Evolutionary conservation across 306 rosid genomes (phyloP).

Genomic region (Sophora flavescens): DNA sequence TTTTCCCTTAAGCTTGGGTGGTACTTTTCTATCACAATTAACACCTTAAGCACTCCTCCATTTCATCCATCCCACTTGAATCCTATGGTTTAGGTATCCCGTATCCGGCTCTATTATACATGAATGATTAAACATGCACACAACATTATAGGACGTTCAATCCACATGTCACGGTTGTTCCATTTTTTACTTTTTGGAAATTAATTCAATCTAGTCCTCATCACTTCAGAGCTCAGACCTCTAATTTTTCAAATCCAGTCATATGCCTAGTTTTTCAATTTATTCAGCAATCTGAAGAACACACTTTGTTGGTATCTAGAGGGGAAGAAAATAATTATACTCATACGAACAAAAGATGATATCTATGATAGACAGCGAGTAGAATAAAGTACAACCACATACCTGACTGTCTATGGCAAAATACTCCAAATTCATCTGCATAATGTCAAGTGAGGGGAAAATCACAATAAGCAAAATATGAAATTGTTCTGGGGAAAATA

Average conservation of each 20-base stretch:
- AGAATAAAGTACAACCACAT: conserved; percentile 47
- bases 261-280: conserved; percentile 28
- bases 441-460: conserved; percentile 42
- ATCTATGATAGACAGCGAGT: conserved; percentile 2
- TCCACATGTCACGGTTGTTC: conserved; percentile 11
- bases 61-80: no score
- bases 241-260: conserved; percentile 12
- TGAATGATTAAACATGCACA: conserved; percentile 34
- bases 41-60: no score
- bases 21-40: no score
- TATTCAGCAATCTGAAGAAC: conserved; percentile 17
- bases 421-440: conserved; percentile 98
- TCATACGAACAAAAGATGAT: conserved; percentile 18
- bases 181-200: conserved; percentile 17
- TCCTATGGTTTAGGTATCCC: no score
- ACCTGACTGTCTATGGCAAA: conserved; percentile 96
- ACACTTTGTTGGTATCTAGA: conserved; percentile 19
- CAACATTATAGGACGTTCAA: background rate
- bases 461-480: conserved; percentile 35
- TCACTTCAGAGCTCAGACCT: background rate
- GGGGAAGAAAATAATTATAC: conserved; percentile 23
- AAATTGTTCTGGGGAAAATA: conserved; percentile 25
- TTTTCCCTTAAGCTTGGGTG: no score
- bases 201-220: background rate
- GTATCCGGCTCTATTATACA: background rate